Conservation (phyloP, 192 early-diverging fungal genomes). For the Podila verticillata region DNA sequence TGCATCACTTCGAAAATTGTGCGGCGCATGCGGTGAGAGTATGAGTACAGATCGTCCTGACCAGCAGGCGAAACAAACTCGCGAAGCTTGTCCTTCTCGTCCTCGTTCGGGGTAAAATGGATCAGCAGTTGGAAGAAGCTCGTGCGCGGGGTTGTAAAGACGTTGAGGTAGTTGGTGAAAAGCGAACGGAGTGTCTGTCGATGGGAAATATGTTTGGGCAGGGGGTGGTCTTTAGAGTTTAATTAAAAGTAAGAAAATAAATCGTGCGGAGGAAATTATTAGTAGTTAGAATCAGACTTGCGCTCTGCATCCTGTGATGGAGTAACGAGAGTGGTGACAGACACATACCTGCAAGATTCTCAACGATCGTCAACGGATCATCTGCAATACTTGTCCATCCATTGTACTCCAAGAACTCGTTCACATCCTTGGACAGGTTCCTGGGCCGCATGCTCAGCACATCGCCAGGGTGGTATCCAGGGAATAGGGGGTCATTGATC, state of each 20-base stretch:
- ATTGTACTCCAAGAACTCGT: slow-evolving; percentile 73
- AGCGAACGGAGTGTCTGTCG: slow-evolving; percentile 78
- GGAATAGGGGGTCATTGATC: slow-evolving; percentile 35
- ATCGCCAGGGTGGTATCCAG: slow-evolving; percentile 82
- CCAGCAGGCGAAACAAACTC: slow-evolving; percentile 85
- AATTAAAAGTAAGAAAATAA: too few relatives aligned
- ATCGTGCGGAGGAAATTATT: background rate
- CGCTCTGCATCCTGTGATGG: background rate
- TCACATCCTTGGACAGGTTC: slow-evolving; percentile 77
- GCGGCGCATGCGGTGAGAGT: slow-evolving; percentile 82
- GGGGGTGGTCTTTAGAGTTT: slow-evolving; percentile 46
- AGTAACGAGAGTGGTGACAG: background rate
- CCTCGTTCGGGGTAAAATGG: slow-evolving; percentile 75
- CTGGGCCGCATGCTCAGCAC: slow-evolving; percentile 78
- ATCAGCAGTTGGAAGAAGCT: slow-evolving; percentile 92
- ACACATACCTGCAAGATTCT: slow-evolving; percentile 57
- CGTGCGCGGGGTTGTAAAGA: slow-evolving; percentile 84
- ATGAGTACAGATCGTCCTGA: slow-evolving; percentile 89
- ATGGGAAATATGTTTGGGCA: slow-evolving; percentile 62
- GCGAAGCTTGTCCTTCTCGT: slow-evolving; percentile 81
- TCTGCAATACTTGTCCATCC: slow-evolving; percentile 76
- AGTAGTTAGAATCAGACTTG: slow-evolving; percentile 5
- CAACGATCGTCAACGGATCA: slow-evolving; percentile 60
- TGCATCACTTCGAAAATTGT: slow-evolving; percentile 85
- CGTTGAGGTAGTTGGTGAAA: slow-evolving; percentile 81